phyloP scores from a whole-genome alignment of 305 asterid genomes.

The Plantago lanceolata region DNA sequence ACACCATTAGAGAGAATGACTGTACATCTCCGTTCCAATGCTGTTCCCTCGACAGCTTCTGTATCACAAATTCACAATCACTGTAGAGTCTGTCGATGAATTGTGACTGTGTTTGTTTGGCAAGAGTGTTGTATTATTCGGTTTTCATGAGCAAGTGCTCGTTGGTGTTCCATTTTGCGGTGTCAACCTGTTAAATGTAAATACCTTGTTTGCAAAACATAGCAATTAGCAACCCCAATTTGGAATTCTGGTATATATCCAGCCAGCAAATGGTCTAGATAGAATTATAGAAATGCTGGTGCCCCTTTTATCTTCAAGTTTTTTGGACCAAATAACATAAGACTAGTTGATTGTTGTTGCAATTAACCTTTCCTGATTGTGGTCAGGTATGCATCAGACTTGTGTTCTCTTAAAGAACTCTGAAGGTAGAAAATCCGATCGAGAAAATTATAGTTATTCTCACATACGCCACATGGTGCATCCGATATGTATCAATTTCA shows the following conservation, averaged over 20 bases:
- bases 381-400: too few relatives aligned
- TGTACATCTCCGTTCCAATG: conserved; percentile 14
- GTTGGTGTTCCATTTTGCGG: neutral
- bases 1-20: neutral
- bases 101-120: neutral
- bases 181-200: conserved; percentile 1
- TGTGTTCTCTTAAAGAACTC: too few relatives aligned
- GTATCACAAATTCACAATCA: neutral
- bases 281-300: too few relatives aligned
- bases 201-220: conserved; percentile 1
- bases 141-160: neutral
- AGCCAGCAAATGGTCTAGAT: neutral
- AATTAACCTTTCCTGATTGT: too few relatives aligned
- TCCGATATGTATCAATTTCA: too few relatives aligned
- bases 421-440: too few relatives aligned
- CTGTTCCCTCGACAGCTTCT: conserved; percentile 17
- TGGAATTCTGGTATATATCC: neutral
- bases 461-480: too few relatives aligned
- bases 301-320: neutral
- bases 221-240: neutral
- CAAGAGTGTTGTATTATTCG: neutral
- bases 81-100: neutral
- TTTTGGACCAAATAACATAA: too few relatives aligned
- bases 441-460: too few relatives aligned
- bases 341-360: too few relatives aligned